phyloP scores from a whole-genome alignment of 345 rosid genomes.

The Aegle marmelos region DNA sequence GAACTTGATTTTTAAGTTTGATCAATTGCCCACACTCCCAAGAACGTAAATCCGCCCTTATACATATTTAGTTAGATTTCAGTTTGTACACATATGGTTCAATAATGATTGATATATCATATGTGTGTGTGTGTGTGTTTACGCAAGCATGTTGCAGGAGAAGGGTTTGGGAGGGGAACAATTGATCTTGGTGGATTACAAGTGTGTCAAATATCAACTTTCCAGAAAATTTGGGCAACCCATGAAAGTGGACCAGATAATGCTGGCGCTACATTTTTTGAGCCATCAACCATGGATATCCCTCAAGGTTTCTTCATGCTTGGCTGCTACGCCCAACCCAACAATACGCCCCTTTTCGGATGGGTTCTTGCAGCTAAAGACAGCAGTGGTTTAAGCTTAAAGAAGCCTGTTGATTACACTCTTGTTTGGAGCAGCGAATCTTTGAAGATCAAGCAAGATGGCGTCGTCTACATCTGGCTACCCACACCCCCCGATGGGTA shows the following conservation, averaged over 20 bases:
- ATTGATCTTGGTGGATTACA: constrained; percentile 65
- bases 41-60: too few relatives aligned
- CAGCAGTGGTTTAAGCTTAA: constrained; percentile 19
- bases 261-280: constrained; percentile 68
- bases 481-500: constrained; percentile 73
- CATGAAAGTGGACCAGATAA: constrained; percentile 68
- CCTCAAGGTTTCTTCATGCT: constrained; percentile 52
- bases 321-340: constrained; percentile 65
- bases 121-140: background rate
- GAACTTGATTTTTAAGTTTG: too few relatives aligned
- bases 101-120: background rate
- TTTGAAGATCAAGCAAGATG: constrained; percentile 57
- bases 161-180: constrained; percentile 52
- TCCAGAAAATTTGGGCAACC: constrained; percentile 54
- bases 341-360: constrained; percentile 46
- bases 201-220: constrained; percentile 54
- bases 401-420: constrained; percentile 63
- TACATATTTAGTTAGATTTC: too few relatives aligned
- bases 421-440: constrained; percentile 78
- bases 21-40: too few relatives aligned
- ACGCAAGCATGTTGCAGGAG: constrained; percentile 24
- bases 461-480: constrained; percentile 64
- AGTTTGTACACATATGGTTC: too few relatives aligned
- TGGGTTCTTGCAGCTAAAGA: constrained; percentile 71
- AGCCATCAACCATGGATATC: constrained; percentile 36